A percentile compares a stretch with the other conserved stretches of the same genome.
Conservation (phyloP, 208 protist species). For the Porcisia deanei region DNA sequence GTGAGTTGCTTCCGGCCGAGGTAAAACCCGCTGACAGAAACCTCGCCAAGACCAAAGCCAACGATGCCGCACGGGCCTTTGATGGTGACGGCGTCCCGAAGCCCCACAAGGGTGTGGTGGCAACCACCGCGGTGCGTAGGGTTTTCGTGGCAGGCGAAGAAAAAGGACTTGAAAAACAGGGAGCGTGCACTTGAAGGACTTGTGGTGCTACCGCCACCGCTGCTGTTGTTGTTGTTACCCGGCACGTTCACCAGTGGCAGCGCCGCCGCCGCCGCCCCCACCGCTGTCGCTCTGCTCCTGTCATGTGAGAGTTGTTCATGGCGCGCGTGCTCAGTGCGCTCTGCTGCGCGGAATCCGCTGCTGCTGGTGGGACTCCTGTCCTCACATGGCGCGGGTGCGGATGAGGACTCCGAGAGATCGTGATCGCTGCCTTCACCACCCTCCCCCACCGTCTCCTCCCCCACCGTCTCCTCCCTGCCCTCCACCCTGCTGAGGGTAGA, state of each 20-base stretch:
- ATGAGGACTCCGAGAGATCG: not conserved
- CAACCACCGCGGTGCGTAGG: slow-evolving; percentile 28
- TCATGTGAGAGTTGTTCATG: not conserved
- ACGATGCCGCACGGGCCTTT: slow-evolving; percentile 77
- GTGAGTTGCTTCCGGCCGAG: slow-evolving; percentile 67
- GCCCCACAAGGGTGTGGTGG: slow-evolving; percentile 71
- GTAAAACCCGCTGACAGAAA: slow-evolving; percentile 63
- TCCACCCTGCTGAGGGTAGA: slow-evolving; percentile 2
- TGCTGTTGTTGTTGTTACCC: not conserved
- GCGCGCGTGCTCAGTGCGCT: not conserved
- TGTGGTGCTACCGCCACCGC: slow-evolving; percentile 1
- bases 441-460: slow-evolving; percentile 2
- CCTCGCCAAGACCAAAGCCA: slow-evolving; percentile 73
- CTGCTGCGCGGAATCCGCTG: not conserved
- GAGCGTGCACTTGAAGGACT: slow-evolving; percentile 9
- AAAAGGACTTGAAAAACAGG: slow-evolving; percentile 48
- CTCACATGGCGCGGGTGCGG: not conserved
- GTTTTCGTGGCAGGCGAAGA: slow-evolving; percentile 60
- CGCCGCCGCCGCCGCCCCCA: not conserved
- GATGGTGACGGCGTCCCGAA: slow-evolving; percentile 58
- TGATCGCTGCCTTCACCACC: not conserved
- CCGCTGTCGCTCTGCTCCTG: not conserved
- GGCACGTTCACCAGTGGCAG: not conserved
- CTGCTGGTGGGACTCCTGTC: not conserved
- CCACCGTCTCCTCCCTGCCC: slow-evolving; percentile 3